Conservation (phyloP, 129 eudicot species). For the Flaveria robusta region DNA sequence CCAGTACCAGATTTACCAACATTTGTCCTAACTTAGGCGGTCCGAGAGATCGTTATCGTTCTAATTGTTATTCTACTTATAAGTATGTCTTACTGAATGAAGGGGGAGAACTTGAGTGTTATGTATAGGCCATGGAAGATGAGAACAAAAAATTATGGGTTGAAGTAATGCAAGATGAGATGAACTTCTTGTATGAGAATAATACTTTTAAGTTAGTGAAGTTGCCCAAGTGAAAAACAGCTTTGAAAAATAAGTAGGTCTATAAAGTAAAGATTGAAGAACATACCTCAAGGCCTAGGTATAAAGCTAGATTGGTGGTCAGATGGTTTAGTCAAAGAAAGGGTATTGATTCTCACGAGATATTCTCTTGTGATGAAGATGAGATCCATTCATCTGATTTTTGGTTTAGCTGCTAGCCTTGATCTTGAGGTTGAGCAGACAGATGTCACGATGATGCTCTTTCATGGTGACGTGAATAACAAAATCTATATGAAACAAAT, state of each 20-base stretch:
- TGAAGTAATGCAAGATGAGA: not conserved
- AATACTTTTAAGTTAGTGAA: not conserved
- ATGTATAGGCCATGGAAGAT: not conserved
- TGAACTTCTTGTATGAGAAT: not conserved
- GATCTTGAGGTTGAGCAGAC: not conserved
- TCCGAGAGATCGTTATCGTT: slow-evolving; percentile 8
- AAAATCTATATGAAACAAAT: too few relatives aligned
- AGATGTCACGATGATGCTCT: not conserved
- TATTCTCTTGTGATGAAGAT: not conserved
- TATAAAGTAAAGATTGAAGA: not conserved
- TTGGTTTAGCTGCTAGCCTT: not conserved
- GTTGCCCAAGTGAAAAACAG: not conserved
- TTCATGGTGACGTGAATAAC: not conserved
- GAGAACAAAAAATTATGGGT: not conserved
- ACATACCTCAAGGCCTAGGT: not conserved
- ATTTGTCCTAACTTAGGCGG: slow-evolving; percentile 6
- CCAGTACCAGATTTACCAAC: not conserved
- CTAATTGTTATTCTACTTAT: not conserved
- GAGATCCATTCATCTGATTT: not conserved
- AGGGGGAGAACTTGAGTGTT: not conserved
- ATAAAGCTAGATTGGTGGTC: not conserved
- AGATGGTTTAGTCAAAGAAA: not conserved
- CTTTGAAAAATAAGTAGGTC: not conserved
- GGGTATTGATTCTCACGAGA: not conserved
- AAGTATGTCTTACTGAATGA: not conserved